Conservation (phyloP, 257 asterid genomes). For the Parsonsia alboflavescens region DNA sequence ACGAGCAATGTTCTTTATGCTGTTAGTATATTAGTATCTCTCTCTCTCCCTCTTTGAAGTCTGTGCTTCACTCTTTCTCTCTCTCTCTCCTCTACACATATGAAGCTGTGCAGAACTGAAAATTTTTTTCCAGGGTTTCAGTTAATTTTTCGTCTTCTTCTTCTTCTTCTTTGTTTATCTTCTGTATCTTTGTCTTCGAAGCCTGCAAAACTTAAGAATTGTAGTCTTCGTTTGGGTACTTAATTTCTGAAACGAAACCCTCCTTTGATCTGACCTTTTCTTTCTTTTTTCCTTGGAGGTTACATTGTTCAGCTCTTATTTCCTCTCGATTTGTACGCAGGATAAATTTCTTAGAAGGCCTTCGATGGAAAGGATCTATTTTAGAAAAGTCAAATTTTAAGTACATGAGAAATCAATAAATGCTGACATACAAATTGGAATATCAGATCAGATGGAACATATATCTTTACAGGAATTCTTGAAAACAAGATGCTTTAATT, state of each 20-base stretch:
- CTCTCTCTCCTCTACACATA: slow-evolving; percentile 11
- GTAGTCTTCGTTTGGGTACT: too few species aligned
- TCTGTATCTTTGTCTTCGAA: too few species aligned
- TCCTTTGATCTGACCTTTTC: too few species aligned
- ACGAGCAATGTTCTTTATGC: slow-evolving; percentile 70
- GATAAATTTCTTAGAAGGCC: too few species aligned
- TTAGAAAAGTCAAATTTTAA: too few species aligned
- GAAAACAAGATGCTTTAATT: neutral
- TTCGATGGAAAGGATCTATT: too few species aligned
- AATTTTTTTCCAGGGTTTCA: slow-evolving; percentile 29
- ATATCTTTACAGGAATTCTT: neutral
- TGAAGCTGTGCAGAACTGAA: slow-evolving; percentile 41
- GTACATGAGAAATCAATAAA: neutral
- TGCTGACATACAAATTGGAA: neutral
- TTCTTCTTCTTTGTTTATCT: too few species aligned
- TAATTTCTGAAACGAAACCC: too few species aligned
- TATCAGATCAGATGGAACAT: neutral
- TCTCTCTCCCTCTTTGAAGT: slow-evolving; percentile 31
- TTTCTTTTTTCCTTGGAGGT: too few species aligned
- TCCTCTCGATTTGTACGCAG: too few species aligned
- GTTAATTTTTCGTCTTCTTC: slow-evolving; percentile 5
- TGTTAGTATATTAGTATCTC: slow-evolving; percentile 18
- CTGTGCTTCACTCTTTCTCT: slow-evolving; percentile 37
- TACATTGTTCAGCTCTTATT: too few species aligned
- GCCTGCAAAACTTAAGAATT: too few species aligned